Evolutionary conservation across 352 stramenopile genomes (phyloP), one percentile per base, ranked within the genome.

Genomic region (Thraustochytrium sp.): DNA sequence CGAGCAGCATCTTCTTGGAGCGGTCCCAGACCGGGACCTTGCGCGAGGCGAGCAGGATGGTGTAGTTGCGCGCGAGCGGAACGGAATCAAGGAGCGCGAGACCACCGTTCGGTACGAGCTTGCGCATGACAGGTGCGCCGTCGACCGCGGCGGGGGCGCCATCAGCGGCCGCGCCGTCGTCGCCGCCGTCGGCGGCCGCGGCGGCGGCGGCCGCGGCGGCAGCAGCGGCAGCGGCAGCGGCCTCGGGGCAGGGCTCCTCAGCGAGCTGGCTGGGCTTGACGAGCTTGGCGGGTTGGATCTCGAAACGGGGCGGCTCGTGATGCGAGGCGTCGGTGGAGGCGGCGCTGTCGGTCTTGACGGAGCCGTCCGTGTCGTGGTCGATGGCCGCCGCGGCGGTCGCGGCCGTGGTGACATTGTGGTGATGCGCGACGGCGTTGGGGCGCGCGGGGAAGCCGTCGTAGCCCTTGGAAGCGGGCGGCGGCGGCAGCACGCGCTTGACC

Each of bases 21-120:
- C 48, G n/a, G 38, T 80, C 53, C 68, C 68, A 80, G 23, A 80
- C 48, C 18, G 68, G 48, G 42, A 80, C 68, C 51, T 80, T 80
- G 37, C 68, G 68, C 29, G 68, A 18, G 8, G 46, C 44, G 11
- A 80, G 68, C 18, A 80, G 48, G 4, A 80, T 9, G 4, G 53
- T 63, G 68, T 80, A 80, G 3, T 72, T 26, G 42, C 68, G 68
- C 3, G 46, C 16, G 44, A 34, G 68, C 37, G 68, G 68, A 3
- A 80, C 68, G 13, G 42, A 42, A 34, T 80, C 68, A 8, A 80
- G 29, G 5, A 80, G 26, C 4, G 68, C 68, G 23, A 37, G 5
- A 8, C 31, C 9, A 18, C 53, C 62, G 5, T 23, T 34, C 23
- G 21, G 62, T 13, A 75, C 40, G 16, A 75, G 59, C 40, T 38